Evolutionary conservation across 1,139 yeast species (phyloP), one percentile per base, ranked within the genome.

Genomic region (Yamadazyma trypodendri): DNA sequence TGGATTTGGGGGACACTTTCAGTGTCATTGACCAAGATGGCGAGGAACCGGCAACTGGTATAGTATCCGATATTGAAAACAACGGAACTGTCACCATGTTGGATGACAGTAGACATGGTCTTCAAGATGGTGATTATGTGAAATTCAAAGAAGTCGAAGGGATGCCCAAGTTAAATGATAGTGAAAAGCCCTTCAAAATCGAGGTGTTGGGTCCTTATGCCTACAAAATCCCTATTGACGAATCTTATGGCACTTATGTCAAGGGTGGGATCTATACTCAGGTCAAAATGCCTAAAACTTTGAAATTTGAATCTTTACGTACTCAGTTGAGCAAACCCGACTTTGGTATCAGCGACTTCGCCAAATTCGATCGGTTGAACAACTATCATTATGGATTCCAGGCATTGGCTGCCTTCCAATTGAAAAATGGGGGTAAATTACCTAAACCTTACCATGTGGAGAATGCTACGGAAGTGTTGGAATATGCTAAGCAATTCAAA

Each of bases 181-280:
- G 88, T 6, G 53, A 49, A 9, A 65, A 74, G 37, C 79, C 92
- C 2, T 79, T 75, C 55, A 83, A 84, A 52, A 77, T 92, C 39
- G 85, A 82, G 58, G 97, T 89, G 2, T 72, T 85, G 48, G 98
- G 98, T 7, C 98, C 98, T 14, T 90, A 79, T 57, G 95, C 97
- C 3, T 92, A 86, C 69, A 81, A 79, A 54, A 79, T 92, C 46
- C 39, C 36, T 17, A 67, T 77, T 40, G 77, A 75, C 46, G 67
- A 66, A 24, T 52, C 62, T 28, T 69, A 61, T 59, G 95, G 95
- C 17, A 63, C 71, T 9, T 92, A 89, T 57, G 61, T 69, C 38
- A 81, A 79, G 54, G 96, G 97, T 32, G 99, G 99, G 44, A 72
- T 86, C 39, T 92, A 87, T 66, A 84, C 89, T 13, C 96, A 94